Evolutionary conservation across 805 yeast genomes (phyloP).

Genomic region (Kazachstania kunashirensis): DNA sequence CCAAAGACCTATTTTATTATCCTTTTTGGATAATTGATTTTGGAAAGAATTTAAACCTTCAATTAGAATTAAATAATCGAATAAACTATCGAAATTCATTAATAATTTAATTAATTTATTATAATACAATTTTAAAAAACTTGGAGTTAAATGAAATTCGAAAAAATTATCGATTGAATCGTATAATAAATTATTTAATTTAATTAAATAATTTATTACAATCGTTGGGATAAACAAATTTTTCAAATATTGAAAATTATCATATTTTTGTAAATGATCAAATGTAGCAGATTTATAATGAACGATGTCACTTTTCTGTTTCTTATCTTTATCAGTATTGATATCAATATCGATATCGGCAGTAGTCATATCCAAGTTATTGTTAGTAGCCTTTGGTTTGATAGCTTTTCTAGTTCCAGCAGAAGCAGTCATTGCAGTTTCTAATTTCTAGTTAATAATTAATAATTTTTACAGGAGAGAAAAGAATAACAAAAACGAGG

Average conservation of each 20-base stretch:
- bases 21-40: conserved; percentile 11
- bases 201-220: neutral
- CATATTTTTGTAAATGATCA: neutral
- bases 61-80: conserved; percentile 21
- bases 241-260: neutral
- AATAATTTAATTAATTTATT: neutral
- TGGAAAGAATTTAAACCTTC: conserved; percentile 25
- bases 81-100: conserved; percentile 16
- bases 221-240: neutral
- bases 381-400: too few relatives aligned
- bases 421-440: too few relatives aligned
- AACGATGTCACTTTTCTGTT: too few relatives aligned
- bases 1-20: conserved; percentile 23
- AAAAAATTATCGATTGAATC: neutral
- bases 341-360: too few relatives aligned
- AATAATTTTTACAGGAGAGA: too few relatives aligned
- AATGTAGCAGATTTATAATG: neutral
- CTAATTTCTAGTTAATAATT: too few relatives aligned
- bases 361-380: too few relatives aligned
- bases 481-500: too few relatives aligned
- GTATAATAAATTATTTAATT: neutral
- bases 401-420: too few relatives aligned
- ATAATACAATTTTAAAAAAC: neutral
- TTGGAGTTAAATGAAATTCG: neutral
- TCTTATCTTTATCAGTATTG: too few relatives aligned